Conservation (phyloP, 78 protist species). For the Trichosphaerium sp. region DNA sequence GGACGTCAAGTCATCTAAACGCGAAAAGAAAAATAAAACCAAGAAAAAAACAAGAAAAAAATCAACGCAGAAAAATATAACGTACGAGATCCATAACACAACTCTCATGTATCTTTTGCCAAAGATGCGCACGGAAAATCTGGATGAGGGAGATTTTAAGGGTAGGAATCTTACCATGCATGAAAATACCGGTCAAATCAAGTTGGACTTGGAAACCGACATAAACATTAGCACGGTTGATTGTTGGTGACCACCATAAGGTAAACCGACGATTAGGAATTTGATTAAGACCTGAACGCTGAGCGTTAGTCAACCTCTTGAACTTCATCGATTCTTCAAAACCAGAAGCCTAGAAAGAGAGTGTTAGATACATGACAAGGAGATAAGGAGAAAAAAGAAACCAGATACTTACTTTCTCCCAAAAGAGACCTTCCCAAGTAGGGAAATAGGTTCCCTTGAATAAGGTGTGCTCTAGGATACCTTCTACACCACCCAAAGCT, state of each 20-base stretch:
- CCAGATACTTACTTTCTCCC: too few relatives aligned
- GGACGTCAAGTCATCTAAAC: too few relatives aligned
- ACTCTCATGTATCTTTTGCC: slow-evolving; percentile 99
- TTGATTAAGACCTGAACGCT: slow-evolving; percentile 98
- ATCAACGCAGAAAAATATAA: not conserved
- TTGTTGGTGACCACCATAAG: slow-evolving; percentile 99
- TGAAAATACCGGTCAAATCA: slow-evolving; percentile 99
- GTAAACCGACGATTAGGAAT: slow-evolving; percentile 99
- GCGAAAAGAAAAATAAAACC: not conserved
- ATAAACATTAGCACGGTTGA: slow-evolving; percentile 98
- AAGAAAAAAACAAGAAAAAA: not conserved
- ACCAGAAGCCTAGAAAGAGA: slow-evolving; percentile 57
- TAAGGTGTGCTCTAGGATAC: slow-evolving; percentile 99
- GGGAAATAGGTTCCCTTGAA: slow-evolving; percentile 99
- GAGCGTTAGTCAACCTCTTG: slow-evolving; percentile 99
- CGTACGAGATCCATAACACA: slow-evolving; percentile 80
- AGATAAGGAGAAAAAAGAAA: too few relatives aligned
- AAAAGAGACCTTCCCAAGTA: slow-evolving; percentile 99
- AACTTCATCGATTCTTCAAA: slow-evolving; percentile 83
- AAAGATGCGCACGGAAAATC: slow-evolving; percentile 99
- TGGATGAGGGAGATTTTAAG: slow-evolving; percentile 97
- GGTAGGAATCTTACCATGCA: slow-evolving; percentile 99
- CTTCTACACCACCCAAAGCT: slow-evolving; percentile 99
- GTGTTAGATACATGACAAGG: too few relatives aligned
- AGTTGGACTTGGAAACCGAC: slow-evolving; percentile 99